Evolutionary conservation across 441 rosid species (phyloP).

Genomic region (Melastoma candidum): DNA sequence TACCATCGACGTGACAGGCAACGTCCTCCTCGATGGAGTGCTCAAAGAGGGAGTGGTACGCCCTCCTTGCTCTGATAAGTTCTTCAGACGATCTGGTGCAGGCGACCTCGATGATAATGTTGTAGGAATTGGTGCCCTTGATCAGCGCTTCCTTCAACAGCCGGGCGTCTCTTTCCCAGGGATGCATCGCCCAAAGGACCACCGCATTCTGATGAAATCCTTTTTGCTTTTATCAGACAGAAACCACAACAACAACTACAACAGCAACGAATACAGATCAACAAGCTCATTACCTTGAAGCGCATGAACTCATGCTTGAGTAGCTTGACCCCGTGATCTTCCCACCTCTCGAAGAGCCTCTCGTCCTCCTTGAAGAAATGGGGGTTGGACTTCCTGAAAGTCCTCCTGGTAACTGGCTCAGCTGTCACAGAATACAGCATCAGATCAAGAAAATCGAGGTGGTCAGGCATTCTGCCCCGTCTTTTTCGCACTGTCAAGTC

Average conservation of each 20-base stretch:
- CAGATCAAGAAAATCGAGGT: constrained; percentile 34
- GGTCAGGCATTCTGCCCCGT: constrained; percentile 38
- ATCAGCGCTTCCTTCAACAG: constrained; percentile 46
- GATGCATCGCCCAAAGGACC: constrained; percentile 71
- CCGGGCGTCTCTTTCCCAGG: constrained; percentile 96
- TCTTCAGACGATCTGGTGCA: constrained; percentile 76
- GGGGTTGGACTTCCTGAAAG: constrained; percentile 41
- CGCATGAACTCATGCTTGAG: constrained; percentile 73
- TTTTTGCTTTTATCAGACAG: neutral
- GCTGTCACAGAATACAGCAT: constrained; percentile 42
- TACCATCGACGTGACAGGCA: constrained; percentile 36
- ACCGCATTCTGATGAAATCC: constrained; percentile 40
- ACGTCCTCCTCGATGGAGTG: constrained; percentile 81
- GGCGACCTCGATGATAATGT: constrained; percentile 57
- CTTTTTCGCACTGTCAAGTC: constrained; percentile 36
- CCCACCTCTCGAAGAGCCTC: constrained; percentile 62
- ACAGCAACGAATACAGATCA: neutral
- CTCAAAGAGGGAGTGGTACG: constrained; percentile 79
- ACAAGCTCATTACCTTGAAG: constrained; percentile 38
- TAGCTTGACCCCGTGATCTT: constrained; percentile 39
- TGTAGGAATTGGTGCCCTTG: constrained; percentile 41
- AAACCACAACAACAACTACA: neutral
- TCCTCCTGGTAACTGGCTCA: constrained; percentile 40
- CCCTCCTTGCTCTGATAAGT: constrained; percentile 74
- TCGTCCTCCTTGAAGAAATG: constrained; percentile 56